Evolutionary conservation across 805 yeast species (phyloP).

Genomic region (Cyberlindnera misumaiensis): DNA sequence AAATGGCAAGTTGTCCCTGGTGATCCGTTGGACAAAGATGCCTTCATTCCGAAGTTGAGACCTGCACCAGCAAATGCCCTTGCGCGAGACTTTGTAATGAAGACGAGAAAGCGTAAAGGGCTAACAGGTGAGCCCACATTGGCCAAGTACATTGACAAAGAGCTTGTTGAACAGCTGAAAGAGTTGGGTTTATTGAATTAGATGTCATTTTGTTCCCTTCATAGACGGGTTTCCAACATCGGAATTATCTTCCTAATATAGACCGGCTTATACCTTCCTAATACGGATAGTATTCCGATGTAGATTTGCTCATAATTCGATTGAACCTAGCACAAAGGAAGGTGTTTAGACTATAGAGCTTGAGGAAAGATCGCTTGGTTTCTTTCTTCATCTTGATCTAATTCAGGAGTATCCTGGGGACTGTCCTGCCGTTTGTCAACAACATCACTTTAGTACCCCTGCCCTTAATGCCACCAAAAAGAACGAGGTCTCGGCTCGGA

Average conservation of each 20-base stretch:
- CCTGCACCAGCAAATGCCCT: conserved; percentile 66
- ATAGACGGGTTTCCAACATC: no score
- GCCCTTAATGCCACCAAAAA: conserved; percentile 9
- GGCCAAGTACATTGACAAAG: conserved; percentile 59
- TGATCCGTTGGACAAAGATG: conserved; percentile 72
- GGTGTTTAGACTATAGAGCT: no score
- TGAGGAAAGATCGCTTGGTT: no score
- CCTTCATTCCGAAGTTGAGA: conserved; percentile 58
- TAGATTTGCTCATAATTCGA: no score
- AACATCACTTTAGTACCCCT: no score
- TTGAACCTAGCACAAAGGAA: no score
- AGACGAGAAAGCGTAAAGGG: conserved; percentile 87
- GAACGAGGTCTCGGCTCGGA: conserved; percentile 47
- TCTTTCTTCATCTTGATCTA: no score
- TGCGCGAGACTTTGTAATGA: conserved; percentile 84
- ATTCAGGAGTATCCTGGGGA: no score
- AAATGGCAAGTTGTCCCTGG: conserved; percentile 85
- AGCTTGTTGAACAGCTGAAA: conserved; percentile 45
- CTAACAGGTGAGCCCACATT: conserved; percentile 65
- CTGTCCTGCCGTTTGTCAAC: no score
- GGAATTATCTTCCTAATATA: no score
- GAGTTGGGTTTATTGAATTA: conserved; percentile 36
- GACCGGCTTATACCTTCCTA: no score
- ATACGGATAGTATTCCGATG: no score
- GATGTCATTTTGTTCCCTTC: not conserved